Evolutionary conservation across 805 yeast species (phyloP).

Genomic region (Metschnikowia similis): DNA sequence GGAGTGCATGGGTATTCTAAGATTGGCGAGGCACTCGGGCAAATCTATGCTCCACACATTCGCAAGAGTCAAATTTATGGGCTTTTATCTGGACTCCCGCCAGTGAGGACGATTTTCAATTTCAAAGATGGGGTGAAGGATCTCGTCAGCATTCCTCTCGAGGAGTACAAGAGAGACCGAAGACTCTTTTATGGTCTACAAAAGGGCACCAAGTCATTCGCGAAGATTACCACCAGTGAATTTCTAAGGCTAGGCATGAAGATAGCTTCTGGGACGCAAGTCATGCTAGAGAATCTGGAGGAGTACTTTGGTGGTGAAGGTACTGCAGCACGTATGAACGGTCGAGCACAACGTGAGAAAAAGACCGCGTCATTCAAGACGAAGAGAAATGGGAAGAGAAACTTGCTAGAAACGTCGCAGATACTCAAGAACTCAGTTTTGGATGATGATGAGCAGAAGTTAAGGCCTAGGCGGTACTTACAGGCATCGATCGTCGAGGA

Average conservation of each 20-base stretch:
- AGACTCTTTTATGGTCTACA: constrained; percentile 64
- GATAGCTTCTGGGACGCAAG: constrained; percentile 84
- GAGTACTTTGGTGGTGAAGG: constrained; percentile 75
- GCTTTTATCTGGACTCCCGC: constrained; percentile 78
- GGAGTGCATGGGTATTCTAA: constrained; percentile 75
- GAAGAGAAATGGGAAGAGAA: constrained; percentile 5
- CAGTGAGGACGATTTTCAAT: constrained; percentile 70
- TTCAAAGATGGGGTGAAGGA: constrained; percentile 77
- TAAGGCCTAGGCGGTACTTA: constrained; percentile 25
- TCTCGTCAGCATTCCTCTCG: constrained; percentile 65
- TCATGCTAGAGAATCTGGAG: constrained; percentile 73
- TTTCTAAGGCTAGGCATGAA: constrained; percentile 77
- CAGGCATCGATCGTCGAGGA: constrained; percentile 30
- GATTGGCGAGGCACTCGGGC: constrained; percentile 51
- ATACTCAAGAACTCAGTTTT: constrained; percentile 20
- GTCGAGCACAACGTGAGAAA: constrained; percentile 1
- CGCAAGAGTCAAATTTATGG: constrained; percentile 76
- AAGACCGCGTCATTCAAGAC: neutral
- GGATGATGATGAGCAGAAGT: constrained; percentile 18
- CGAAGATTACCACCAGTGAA: constrained; percentile 76
- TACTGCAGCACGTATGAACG: constrained; percentile 39
- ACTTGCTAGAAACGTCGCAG: constrained; percentile 25
- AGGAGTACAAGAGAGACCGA: constrained; percentile 73
- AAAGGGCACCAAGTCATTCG: constrained; percentile 69
- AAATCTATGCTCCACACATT: constrained; percentile 87